Evolutionary conservation across 345 rosid species (phyloP).

Genomic region (Syzygium aromaticum): DNA sequence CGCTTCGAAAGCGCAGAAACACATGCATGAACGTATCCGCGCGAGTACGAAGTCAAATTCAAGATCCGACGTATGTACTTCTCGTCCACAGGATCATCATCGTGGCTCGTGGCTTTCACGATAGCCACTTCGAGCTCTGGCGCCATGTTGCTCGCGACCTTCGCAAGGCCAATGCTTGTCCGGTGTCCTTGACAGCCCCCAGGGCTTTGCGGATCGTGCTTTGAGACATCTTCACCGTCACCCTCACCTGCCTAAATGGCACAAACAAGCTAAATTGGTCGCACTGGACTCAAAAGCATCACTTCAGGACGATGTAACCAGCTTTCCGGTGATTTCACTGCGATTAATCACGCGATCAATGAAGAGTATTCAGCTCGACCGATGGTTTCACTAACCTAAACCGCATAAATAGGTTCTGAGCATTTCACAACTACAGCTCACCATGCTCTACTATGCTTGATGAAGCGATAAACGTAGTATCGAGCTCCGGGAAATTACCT

Average conservation of each 20-base stretch:
- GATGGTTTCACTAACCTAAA: neutral
- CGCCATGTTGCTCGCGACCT: slow-evolving; percentile 71
- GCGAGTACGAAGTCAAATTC: slow-evolving; percentile 39
- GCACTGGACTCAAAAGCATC: neutral
- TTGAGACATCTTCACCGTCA: slow-evolving; percentile 40
- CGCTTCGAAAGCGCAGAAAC: slow-evolving; percentile 57
- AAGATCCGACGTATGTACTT: slow-evolving; percentile 63
- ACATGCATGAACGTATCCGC: slow-evolving; percentile 58
- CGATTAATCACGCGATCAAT: neutral
- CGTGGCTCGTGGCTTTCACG: slow-evolving; percentile 86
- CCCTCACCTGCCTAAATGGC: neutral
- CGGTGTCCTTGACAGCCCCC: slow-evolving; percentile 87
- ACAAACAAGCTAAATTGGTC: neutral
- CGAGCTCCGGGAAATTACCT: neutral
- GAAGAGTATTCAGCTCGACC: neutral
- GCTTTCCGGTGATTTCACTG: neutral
- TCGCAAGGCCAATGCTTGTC: slow-evolving; percentile 78
- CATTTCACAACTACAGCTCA: neutral
- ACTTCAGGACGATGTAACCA: neutral
- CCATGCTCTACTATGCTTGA: neutral
- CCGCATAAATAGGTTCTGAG: neutral
- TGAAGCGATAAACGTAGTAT: neutral
- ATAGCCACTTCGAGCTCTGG: slow-evolving; percentile 85
- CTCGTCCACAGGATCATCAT: slow-evolving; percentile 74
- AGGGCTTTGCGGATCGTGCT: slow-evolving; percentile 83